Base-by-base conservation (phyloP, 495 filamentous ascomycete species). In the Penicillium nucicola region DNA sequence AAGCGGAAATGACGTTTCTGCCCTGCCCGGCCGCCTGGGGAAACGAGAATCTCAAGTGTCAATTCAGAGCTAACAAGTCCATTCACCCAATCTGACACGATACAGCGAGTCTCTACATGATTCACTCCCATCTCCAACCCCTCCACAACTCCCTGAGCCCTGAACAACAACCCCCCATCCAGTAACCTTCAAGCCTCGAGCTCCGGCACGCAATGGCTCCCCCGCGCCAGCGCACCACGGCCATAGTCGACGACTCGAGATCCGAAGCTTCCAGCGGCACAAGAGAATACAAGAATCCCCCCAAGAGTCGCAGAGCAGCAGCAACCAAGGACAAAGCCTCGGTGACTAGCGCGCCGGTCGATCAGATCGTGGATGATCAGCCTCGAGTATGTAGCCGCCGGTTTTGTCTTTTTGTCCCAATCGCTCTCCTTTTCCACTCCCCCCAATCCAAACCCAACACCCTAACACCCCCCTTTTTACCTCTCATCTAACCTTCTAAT, bases 221-320 rank as follows among this genome's bases (percentile, higher is more conserved):
- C 65, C 73, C 73, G 65, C 73, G 73, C 43, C 71, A 74, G 58
- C 70, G 71, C 38, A 64, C 69, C 39, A 56, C 70, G 40, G 69
- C 68, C 13, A 53, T 67, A 40, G 61, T 69, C 22, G 78, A 81
- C 42, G 78, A 81, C 61, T 80, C 78, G 34, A 66, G 77, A 34
- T 80, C 77, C 17, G 78, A 81, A 66, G 72, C 75, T 23, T 80
- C 77, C 18, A 80, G 77, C 48, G 69, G 69, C 45, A 72, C 76
- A 14, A 72, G 70, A 62, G 76, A 80, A 53, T 69, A 69, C 43
- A 70, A 64, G 42, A 49, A 56, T 12, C 53, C 60, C 11, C 50
- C 50, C 3, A 75, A 70, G 53, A 64, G 62, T 35, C 64, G 70
- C 13, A 71, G 56, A 46, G 58, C 57, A 36, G 44, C 46, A 15